Percentiles rank a stretch among this genome's conserved stretches.
Conservation (phyloP, 2,329 filamentous ascomycete species). For the Tetracladium maxilliforme region DNA sequence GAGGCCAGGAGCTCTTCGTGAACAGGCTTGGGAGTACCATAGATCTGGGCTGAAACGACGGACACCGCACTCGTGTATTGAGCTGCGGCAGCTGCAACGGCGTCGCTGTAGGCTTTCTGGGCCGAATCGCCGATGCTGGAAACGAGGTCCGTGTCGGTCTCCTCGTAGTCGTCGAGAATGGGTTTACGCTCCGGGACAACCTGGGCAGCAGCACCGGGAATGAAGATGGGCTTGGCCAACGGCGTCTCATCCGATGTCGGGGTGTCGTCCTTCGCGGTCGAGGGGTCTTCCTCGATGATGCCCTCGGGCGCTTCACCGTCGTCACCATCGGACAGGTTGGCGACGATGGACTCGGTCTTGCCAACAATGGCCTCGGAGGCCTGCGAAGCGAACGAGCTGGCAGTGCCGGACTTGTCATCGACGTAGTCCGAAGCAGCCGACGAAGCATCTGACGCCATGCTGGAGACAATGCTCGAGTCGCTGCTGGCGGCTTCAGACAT, state of each 20-base stretch:
- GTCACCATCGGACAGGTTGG: constrained; percentile 10
- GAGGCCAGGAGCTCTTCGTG: constrained; percentile 57
- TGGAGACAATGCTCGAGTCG: constrained; percentile 8
- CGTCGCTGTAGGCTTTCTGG: constrained; percentile 46
- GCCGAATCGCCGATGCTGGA: constrained; percentile 27
- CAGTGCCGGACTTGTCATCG: constrained; percentile 10
- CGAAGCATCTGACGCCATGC: constrained; percentile 8
- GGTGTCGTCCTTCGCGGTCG: constrained; percentile 8
- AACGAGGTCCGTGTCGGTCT: constrained; percentile 19
- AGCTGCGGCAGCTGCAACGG: constrained; percentile 48
- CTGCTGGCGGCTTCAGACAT: too few relatives aligned
- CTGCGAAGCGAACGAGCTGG: constrained; percentile 10
- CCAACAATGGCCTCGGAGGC: too few relatives aligned
- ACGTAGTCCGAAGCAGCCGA: constrained; percentile 16
- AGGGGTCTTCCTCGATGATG: constrained; percentile 6
- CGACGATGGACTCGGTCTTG: constrained; percentile 20
- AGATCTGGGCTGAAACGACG: constrained; percentile 50
- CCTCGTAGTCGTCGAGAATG: constrained; percentile 32
- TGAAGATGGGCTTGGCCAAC: constrained; percentile 28
- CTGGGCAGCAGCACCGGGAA: constrained; percentile 36
- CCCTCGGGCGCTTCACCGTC: constrained; percentile 12
- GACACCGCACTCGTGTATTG: constrained; percentile 56
- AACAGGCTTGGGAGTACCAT: constrained; percentile 52
- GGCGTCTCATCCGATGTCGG: constrained; percentile 11
- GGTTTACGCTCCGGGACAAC: constrained; percentile 29